Evolutionary conservation across 257 asterid species (phyloP), one percentile per base, ranked within the genome.

Genomic region (Rauvolfia tetraphylla): DNA sequence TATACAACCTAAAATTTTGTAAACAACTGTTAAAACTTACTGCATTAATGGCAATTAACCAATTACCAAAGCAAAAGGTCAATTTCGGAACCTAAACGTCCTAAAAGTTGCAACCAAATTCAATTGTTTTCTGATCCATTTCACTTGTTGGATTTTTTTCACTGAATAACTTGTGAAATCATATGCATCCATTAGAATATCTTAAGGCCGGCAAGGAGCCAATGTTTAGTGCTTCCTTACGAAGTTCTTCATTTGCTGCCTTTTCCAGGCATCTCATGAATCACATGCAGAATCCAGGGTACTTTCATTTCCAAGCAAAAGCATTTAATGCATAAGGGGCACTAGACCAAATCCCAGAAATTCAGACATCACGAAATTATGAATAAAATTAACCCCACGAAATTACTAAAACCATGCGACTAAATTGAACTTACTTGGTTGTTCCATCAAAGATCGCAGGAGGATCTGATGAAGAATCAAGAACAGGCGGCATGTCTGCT

Each of bases 361-460:
- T 68, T n/a, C n/a, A 3, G 27, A 23, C n/a, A n/a, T n/a, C n/a
- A n/a, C n/a, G n/a, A n/a, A n/a, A n/a, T n/a, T n/a, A n/a, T n/a
- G n/a, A n/a, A n/a, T n/a, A n/a, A n/a, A n/a, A n/a, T n/a, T n/a
- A n/a, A n/a, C n/a, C n/a, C n/a, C n/a, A n/a, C n/a, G n/a, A n/a
- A n/a, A n/a, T n/a, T n/a, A n/a, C n/a, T 34, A 49, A 67, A 22
- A n/a, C n/a, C 72, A 44, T 57, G 44, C 27, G 57, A 71, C 41
- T 33, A 72, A n/a, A 51, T 39, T 38, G 8, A 54, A 76, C 89
- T 89, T 79, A 89, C 97, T 87, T 93, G 79, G 98, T 84, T 15
- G 83, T 88, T 84, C 97, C 98, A 85, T 93, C 96, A 75, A 93
- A 93, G 76, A 93, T 84, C 68, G 90, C 57, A n/a, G 97, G 96